phyloP scores from a whole-genome alignment of 306 rosid genomes.

The Medicago arabica region DNA sequence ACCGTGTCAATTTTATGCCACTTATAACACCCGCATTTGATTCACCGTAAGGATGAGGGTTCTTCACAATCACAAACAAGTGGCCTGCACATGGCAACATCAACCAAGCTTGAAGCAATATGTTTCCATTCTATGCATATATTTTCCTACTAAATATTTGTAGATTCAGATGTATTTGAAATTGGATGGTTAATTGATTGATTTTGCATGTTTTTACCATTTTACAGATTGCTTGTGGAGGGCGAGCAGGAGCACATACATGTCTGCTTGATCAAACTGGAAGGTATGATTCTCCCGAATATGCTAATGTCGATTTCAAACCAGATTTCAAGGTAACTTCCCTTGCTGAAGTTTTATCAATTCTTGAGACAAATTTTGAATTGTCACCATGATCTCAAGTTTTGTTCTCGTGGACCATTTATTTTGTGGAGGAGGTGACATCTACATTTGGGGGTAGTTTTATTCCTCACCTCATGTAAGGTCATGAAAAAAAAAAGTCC shows the following conservation, averaged over 20 bases:
- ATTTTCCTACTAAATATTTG: neutral
- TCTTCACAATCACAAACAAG: conserved; percentile 3
- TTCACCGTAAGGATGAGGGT: conserved; percentile 18
- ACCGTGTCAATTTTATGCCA: neutral
- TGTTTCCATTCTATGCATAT: conserved; percentile 26
- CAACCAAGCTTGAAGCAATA: conserved; percentile 25
- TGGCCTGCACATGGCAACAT: neutral
- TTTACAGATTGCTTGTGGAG: conserved; percentile 81
- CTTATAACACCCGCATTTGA: conserved; percentile 25
- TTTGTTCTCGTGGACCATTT: neutral
- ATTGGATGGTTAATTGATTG: conserved; percentile 25
- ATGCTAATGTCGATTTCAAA: conserved; percentile 50
- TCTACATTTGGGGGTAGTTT: conserved; percentile 23
- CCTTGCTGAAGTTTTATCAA: conserved; percentile 61
- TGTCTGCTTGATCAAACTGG: conserved; percentile 91
- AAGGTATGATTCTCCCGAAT: conserved; percentile 66
- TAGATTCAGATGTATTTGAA: conserved; percentile 9
- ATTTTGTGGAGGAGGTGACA: conserved; percentile 26
- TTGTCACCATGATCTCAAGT: conserved; percentile 60
- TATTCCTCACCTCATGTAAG: conserved; percentile 31
- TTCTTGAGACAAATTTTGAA: conserved; percentile 73
- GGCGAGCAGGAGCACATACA: conserved; percentile 83
- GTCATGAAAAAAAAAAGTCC: conserved; percentile 17
- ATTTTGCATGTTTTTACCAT: conserved; percentile 21
- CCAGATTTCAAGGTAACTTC: conserved; percentile 91